These are phyloP conservation scores for Candida easanensis DNA, from an alignment of 805 yeast genomes.

Conservation along the genomic window DNA sequence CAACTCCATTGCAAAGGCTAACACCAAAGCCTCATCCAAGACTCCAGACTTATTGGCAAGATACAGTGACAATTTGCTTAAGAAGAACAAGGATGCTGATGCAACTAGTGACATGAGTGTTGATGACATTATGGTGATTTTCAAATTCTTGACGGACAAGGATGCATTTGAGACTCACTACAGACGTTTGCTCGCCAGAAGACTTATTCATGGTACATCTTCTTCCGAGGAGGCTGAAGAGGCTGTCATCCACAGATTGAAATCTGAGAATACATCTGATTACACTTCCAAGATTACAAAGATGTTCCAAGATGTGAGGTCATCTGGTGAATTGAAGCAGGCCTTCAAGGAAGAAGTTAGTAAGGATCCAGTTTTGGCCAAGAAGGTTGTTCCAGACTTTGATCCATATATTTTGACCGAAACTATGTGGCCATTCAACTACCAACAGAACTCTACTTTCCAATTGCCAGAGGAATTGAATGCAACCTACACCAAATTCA, in stretches of 20 bases:
- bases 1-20: conserved; percentile 70
- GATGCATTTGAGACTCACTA: conserved; percentile 94
- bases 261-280: conserved; percentile 86
- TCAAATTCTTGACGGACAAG: conserved; percentile 86
- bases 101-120: conserved; percentile 69
- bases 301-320: conserved; percentile 92
- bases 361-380: conserved; percentile 25
- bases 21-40: conserved; percentile 46
- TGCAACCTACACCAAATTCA: conserved; percentile 63
- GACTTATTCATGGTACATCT: conserved; percentile 84
- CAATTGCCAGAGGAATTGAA: conserved; percentile 67
- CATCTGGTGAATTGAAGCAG: conserved; percentile 73
- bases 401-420: conserved; percentile 80
- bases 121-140: conserved; percentile 82
- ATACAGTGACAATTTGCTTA: conserved; percentile 81
- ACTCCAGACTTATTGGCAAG: conserved; percentile 92
- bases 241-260: conserved; percentile 76
- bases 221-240: conserved; percentile 82
- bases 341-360: conserved; percentile 46
- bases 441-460: conserved; percentile 32
- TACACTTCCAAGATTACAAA: conserved; percentile 91
- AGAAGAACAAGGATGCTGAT: conserved; percentile 67
- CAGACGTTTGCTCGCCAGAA: conserved; percentile 81
- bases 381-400: conserved; percentile 47
- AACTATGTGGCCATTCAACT: conserved; percentile 78